Base-by-base conservation (phyloP, 495 filamentous ascomycete species). In the Aspergillus funiculosus region DNA sequence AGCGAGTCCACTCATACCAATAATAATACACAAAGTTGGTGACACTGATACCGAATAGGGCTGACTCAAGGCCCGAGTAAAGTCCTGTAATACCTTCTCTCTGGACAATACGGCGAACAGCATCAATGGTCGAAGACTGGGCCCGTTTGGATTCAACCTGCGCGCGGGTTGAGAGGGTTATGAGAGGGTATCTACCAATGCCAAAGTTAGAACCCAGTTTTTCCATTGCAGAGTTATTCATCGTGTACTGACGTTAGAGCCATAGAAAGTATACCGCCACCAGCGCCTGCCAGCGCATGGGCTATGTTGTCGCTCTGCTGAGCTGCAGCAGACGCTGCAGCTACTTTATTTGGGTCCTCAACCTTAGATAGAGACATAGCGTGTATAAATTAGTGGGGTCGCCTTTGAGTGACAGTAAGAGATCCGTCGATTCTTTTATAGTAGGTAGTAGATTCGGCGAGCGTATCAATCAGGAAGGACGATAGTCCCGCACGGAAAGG, bases 11-110 rank as follows among this genome's bases (percentile, higher is more conserved):
- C 71, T 99, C 92, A 71, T 96, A 99, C 83, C 92, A 99, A 69
- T 99, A 99, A 68, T 99, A 99, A 69, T 99, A 99, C 17, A 99
- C 90, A 54, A 99, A 97, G 67, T 99, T 99, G 43, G 92, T 99
- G 46, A 99, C 83, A 64, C 85, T 91, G 69, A 97, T 97, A 55
- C 94, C 92, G 63, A 99, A 96, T 4, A 99, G 74, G 6, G 92
- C 92, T 17, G 84, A 90, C 55, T 91, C 83, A 25, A 95, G 75
- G 7, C 89, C 89, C 3, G 89, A 80, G 62, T 92, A 97, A 3
- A 99, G 77, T 10, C 94, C 94, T 0, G 75, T 68, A 20, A 95
- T 69, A 36, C 92, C 92, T 66, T 99, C 94, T 51, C 92, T 81
- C 53, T 89, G 80, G 30, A 99, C 75, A 57, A 99, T 97, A 51